Conservation (phyloP, 805 yeast species). For the Lachancea sp. region DNA sequence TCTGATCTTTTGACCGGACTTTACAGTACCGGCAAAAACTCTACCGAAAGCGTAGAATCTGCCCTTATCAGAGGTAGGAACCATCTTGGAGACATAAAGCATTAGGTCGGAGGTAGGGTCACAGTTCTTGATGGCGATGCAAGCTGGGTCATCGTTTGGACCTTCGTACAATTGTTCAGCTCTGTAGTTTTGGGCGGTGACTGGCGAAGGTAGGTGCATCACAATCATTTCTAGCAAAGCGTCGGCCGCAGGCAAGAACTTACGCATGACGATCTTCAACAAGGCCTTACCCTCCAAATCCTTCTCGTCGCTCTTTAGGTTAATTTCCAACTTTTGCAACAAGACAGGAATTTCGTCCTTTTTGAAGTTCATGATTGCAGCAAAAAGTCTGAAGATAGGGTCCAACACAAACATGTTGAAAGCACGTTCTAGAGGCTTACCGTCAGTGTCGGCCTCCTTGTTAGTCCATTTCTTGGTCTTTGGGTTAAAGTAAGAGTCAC, state of each 20-base stretch:
- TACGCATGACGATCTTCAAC: slow-evolving; percentile 97
- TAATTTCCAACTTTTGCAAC: slow-evolving; percentile 88
- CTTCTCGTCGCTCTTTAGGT: slow-evolving; percentile 93
- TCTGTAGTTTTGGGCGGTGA: slow-evolving; percentile 98
- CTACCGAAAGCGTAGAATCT: slow-evolving; percentile 99
- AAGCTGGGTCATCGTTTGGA: slow-evolving; percentile 88
- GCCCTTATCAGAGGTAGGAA: slow-evolving; percentile 99
- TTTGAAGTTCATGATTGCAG: slow-evolving; percentile 98
- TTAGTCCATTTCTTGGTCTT: slow-evolving; percentile 99
- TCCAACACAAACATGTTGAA: slow-evolving; percentile 98
- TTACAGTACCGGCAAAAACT: slow-evolving; percentile 99
- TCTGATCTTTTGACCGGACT: slow-evolving; percentile 98
- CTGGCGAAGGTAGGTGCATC: slow-evolving; percentile 98
- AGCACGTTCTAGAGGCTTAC: slow-evolving; percentile 95
- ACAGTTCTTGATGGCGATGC: slow-evolving; percentile 93
- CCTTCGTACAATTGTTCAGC: slow-evolving; percentile 99
- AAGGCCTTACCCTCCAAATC: slow-evolving; percentile 98
- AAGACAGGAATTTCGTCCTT: slow-evolving; percentile 91
- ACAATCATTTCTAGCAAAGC: slow-evolving; percentile 98
- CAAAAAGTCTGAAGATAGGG: slow-evolving; percentile 96
- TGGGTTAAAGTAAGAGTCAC: slow-evolving; percentile 99
- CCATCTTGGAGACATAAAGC: slow-evolving; percentile 99
- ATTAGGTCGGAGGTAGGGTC: slow-evolving; percentile 97
- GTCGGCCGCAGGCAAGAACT: slow-evolving; percentile 99
- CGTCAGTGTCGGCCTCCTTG: slow-evolving; percentile 93